Evolutionary conservation across 345 rosid genomes (phyloP).

Genomic region (Arabidopsis arenosa): DNA sequence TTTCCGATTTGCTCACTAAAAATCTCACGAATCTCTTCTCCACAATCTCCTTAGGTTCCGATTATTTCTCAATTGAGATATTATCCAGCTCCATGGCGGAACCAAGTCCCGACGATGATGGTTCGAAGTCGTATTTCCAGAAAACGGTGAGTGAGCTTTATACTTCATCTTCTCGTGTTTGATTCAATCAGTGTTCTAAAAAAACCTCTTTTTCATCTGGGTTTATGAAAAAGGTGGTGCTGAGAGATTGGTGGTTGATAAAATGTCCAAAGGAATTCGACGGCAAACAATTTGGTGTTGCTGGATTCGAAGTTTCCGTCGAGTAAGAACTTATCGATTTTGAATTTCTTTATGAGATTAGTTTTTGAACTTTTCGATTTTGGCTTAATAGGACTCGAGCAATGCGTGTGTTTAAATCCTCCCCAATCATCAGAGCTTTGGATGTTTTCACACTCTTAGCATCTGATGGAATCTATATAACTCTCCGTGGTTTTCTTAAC

Average conservation of each 20-base stretch:
- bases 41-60: not conserved
- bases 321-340: constrained; percentile 59
- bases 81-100: constrained; percentile 22
- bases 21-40: not conserved
- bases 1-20: not conserved
- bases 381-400: constrained; percentile 48
- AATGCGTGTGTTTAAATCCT: constrained; percentile 67
- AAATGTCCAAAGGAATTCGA: constrained; percentile 51
- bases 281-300: constrained; percentile 74
- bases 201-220: not conserved
- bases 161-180: not conserved
- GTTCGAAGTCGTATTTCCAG: constrained; percentile 25
- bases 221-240: constrained; percentile 51
- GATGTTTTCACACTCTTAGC: constrained; percentile 74
- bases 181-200: not conserved
- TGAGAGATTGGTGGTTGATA: constrained; percentile 82
- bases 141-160: constrained; percentile 28
- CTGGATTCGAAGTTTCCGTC: constrained; percentile 52
- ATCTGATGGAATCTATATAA: constrained; percentile 64
- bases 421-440: constrained; percentile 63
- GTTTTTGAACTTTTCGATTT: not conserved
- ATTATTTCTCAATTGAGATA: not conserved
- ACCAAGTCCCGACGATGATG: constrained; percentile 2
- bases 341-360: too few relatives aligned
- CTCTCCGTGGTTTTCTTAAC: constrained; percentile 65